Percentiles rank a stretch among this genome's conserved stretches.
Conservation (phyloP, 1,139 yeast species). For the Geotrichum reessii region DNA sequence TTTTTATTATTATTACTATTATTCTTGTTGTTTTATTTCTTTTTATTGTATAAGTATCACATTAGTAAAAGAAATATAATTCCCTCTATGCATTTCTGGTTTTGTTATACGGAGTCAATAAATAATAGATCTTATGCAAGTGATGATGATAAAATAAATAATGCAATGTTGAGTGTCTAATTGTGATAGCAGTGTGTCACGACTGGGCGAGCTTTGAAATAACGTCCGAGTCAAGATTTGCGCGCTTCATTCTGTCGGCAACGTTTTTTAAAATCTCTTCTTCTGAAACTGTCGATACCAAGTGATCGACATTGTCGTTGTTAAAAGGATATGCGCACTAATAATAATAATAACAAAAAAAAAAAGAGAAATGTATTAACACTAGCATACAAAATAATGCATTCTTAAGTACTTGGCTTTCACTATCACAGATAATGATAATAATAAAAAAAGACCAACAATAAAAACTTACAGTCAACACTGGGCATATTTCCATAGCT, state of each 20-base stretch:
- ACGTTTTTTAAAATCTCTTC: slow-evolving; percentile 23
- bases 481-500: slow-evolving; percentile 35
- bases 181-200: not conserved
- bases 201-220: slow-evolving; percentile 6
- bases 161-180: not conserved
- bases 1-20: not conserved
- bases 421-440: too few species aligned
- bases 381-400: too few species aligned
- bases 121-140: not conserved
- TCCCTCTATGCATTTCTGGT: not conserved
- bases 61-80: too few species aligned
- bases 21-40: not conserved
- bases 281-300: slow-evolving; percentile 18
- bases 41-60: not conserved
- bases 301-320: slow-evolving; percentile 12
- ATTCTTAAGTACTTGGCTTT: too few species aligned
- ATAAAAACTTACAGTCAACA: slow-evolving; percentile 22
- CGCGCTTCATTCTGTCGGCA: slow-evolving; percentile 22
- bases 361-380: too few species aligned
- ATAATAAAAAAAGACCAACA: too few species aligned
- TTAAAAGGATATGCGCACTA: slow-evolving; percentile 39
- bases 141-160: not conserved
- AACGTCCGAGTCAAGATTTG: slow-evolving; percentile 18
- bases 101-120: not conserved
- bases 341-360: too few species aligned